phyloP scores from a whole-genome alignment of 495 filamentous ascomycete species.

The Penicillium ochrochloron region DNA sequence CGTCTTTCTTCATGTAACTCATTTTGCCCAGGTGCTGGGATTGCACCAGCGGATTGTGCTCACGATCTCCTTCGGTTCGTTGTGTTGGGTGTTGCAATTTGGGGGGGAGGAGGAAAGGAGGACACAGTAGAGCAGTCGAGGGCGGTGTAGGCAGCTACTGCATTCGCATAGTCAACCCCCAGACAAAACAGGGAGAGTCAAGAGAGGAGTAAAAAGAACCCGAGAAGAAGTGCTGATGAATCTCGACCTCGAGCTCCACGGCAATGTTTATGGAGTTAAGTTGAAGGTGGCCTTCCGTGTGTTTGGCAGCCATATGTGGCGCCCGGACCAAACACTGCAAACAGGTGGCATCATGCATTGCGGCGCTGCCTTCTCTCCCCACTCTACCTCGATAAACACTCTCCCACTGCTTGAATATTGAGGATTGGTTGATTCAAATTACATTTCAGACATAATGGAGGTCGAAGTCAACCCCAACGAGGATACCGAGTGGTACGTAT shows the following conservation, averaged over 20 bases:
- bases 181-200: constrained; percentile 14
- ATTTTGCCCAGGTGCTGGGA: constrained; percentile 58
- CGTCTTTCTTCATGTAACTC: constrained; percentile 98
- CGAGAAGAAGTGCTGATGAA: constrained; percentile 25
- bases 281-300: constrained; percentile 57
- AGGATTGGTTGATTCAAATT: background rate
- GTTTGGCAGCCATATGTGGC: constrained; percentile 45
- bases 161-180: constrained; percentile 31
- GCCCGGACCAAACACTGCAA: constrained; percentile 49
- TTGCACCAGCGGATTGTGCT: constrained; percentile 41
- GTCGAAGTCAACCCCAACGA: constrained; percentile 95
- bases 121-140: constrained; percentile 34
- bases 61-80: constrained; percentile 26
- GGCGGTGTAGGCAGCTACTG: constrained; percentile 41
- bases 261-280: constrained; percentile 42
- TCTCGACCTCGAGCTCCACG: constrained; percentile 29
- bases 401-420: background rate
- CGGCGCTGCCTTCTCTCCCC: constrained; percentile 16
- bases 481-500: constrained; percentile 90
- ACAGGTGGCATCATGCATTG: constrained; percentile 45
- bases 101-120: constrained; percentile 29
- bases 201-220: constrained; percentile 8
- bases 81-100: constrained; percentile 32
- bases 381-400: constrained; percentile 13
- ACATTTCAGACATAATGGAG: constrained; percentile 58